phyloP scores from a whole-genome alignment of 805 yeast species.

The Teunomyces tritomae region DNA sequence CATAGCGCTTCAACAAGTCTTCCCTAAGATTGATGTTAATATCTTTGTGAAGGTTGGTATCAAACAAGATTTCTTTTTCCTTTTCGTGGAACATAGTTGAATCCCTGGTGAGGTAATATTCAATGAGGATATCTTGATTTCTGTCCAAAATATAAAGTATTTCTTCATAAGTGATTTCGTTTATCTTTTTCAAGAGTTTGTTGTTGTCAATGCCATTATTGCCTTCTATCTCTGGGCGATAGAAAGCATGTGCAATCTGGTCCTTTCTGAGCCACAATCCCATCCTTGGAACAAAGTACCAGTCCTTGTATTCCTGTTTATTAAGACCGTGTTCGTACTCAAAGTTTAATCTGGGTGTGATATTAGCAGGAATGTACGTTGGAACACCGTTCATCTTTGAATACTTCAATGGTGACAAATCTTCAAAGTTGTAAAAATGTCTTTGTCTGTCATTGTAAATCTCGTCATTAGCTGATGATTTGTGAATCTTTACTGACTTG shows the following conservation, averaged over 20 bases:
- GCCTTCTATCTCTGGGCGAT: conserved; percentile 15
- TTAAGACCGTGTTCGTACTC: conserved; percentile 46
- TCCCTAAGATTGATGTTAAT: not conserved
- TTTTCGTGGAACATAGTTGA: conserved; percentile 32
- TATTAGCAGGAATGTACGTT: conserved; percentile 53
- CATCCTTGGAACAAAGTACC: conserved; percentile 43
- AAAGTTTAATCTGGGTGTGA: conserved; percentile 35
- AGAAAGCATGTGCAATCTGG: conserved; percentile 19
- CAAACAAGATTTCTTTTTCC: conserved; percentile 18
- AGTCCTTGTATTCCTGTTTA: conserved; percentile 32
- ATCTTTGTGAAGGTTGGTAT: not conserved
- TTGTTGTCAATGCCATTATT: conserved; percentile 7
- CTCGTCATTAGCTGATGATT: conserved; percentile 20
- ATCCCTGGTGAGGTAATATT: conserved; percentile 26
- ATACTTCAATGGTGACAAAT: conserved; percentile 43
- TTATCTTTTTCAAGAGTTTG: conserved; percentile 2
- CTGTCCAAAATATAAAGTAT: conserved; percentile 23
- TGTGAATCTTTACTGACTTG: conserved; percentile 11
- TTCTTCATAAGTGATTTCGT: conserved; percentile 20
- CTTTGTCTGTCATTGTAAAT: conserved; percentile 40
- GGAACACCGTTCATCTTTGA: conserved; percentile 48
- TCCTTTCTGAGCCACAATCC: conserved; percentile 56
- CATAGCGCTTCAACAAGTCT: conserved; percentile 1
- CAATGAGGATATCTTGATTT: conserved; percentile 25
- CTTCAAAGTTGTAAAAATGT: conserved; percentile 29